Percentiles rank a stretch among this genome's conserved stretches.
Conservation (phyloP, 1,284 basidiomycete genomes). For the Ustanciosporium gigantosporum region DNA sequence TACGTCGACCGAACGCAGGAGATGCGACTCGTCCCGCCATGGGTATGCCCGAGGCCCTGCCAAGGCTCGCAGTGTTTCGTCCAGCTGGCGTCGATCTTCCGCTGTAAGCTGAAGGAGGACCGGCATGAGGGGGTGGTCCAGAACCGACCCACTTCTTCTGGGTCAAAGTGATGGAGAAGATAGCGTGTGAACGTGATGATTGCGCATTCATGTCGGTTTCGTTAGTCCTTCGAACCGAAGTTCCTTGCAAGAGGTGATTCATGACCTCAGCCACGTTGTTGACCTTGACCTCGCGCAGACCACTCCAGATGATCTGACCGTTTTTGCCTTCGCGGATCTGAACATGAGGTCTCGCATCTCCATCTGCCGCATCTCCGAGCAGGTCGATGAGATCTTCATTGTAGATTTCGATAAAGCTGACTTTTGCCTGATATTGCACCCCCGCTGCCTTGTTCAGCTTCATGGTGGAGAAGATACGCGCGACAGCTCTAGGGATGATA, state of each 20-base stretch:
- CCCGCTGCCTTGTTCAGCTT: conserved; percentile 64
- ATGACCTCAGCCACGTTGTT: conserved; percentile 84
- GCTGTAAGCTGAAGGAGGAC: conserved; percentile 16
- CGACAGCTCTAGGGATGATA: conserved; percentile 91
- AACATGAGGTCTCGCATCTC: conserved; percentile 71
- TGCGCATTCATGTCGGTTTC: conserved; percentile 99
- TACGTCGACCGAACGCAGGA: conserved; percentile 25
- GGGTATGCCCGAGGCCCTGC: conserved; percentile 28
- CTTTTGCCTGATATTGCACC: conserved; percentile 49
- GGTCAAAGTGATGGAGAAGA: conserved; percentile 91
- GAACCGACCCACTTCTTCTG: conserved; percentile 62
- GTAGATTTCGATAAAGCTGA: conserved; percentile 80
- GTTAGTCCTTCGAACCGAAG: conserved; percentile 86
- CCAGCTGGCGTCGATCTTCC: conserved; percentile 17
- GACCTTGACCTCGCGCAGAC: conserved; percentile 86
- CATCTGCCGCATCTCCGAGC: conserved; percentile 47
- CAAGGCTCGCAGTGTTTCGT: conserved; percentile 16
- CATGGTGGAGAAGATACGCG: conserved; percentile 82
- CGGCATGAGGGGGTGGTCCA: conserved; percentile 33
- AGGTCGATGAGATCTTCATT: conserved; percentile 71
- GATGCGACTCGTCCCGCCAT: conserved; percentile 31
- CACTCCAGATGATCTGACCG: conserved; percentile 95
- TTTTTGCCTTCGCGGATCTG: conserved; percentile 96
- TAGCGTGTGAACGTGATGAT: conserved; percentile 95
- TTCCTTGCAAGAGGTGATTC: conserved; percentile 79